These are phyloP conservation scores for Tolypocladium inflatum DNA, from an alignment of 2,329 filamentous ascomycete genomes.

Conservation along the genomic window DNA sequence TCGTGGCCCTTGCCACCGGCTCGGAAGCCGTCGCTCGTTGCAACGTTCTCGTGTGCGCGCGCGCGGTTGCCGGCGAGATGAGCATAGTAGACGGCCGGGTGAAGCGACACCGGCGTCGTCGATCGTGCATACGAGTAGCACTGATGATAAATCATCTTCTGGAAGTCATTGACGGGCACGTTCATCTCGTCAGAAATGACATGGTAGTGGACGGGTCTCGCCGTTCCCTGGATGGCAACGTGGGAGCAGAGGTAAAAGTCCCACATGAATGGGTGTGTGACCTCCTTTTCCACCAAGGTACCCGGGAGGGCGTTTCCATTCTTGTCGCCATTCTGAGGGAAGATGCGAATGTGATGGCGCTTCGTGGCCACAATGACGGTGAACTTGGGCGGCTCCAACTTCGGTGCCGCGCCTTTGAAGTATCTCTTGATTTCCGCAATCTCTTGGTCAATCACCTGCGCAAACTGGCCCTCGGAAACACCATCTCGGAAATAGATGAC, in stretches of 20 bases:
- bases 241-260: conserved; percentile 67
- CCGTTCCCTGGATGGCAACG: conserved; percentile 82
- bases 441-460: conserved; percentile 71
- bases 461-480: conserved; percentile 79
- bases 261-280: conserved; percentile 85
- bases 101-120: conserved; percentile 82
- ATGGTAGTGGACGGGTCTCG: conserved; percentile 86
- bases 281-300: conserved; percentile 76
- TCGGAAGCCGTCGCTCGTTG: conserved; percentile 33
- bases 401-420: conserved; percentile 32
- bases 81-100: conserved; percentile 90
- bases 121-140: conserved; percentile 90
- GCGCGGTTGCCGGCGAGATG: conserved; percentile 80
- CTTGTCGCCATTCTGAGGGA: conserved; percentile 62
- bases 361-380: conserved; percentile 87
- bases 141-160: conserved; percentile 88
- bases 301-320: conserved; percentile 81
- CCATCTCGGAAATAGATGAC: conserved; percentile 92
- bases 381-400: conserved; percentile 48
- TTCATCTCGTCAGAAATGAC: conserved; percentile 75
- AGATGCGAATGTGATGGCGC: conserved; percentile 89
- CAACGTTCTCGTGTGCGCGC: conserved; percentile 56
- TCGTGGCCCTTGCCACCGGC: conserved; percentile 34
- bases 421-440: conserved; percentile 58
- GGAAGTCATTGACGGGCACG: conserved; percentile 58